Base-by-base conservation (phyloP, 106 monocot genomes). In the Dioscorea alata region DNA sequence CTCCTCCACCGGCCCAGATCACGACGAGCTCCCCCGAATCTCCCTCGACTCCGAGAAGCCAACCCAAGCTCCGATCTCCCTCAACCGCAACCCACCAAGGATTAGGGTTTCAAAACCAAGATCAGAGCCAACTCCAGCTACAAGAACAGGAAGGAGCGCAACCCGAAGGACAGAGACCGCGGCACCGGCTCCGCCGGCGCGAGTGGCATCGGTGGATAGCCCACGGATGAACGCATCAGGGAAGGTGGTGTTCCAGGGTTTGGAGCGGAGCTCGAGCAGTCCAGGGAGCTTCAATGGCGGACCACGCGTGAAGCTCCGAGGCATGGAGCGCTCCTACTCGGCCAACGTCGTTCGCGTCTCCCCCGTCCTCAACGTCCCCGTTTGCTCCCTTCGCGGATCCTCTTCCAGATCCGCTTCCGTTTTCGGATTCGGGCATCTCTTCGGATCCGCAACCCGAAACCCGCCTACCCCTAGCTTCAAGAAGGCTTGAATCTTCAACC, bases 181-280 rank as follows among this genome's bases (percentile, higher is more conserved):
- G n/a, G n/a, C n/a, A n/a, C n/a, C 54, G 13, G 54, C 54, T 8
- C 12, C 54, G 4, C 18, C 54, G 15, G 8, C 54, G 19, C 54
- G 17, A 0, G 51, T 12, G 51, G 17, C 54, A 19, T 54, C 68
- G 0, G 86, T 74, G 17, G 97, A 92, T 59, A 89, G 89, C 59
- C 97, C 97, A 8, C 59, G 97, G 67, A 84, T 97, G 74, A 92
- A 89, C 77, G 78, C 97, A 23, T 92, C 97, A 0, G 97, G 97
- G 42, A 92, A 81, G 72, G 84, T 97, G 6, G 82, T 97, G 49
- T 97, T 92, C 74, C 79, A 82, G 35, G 75, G 84, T 7, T 80
- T 92, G 33, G 92, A 78, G 66, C 63, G 97, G 73, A 92, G 97
- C 76, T 84, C 89, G 28, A 97, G 97, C 76, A 92, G 89, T 61